Base-by-base conservation (phyloP, 345 rosid species). In the Gynandropsis gynandra region DNA sequence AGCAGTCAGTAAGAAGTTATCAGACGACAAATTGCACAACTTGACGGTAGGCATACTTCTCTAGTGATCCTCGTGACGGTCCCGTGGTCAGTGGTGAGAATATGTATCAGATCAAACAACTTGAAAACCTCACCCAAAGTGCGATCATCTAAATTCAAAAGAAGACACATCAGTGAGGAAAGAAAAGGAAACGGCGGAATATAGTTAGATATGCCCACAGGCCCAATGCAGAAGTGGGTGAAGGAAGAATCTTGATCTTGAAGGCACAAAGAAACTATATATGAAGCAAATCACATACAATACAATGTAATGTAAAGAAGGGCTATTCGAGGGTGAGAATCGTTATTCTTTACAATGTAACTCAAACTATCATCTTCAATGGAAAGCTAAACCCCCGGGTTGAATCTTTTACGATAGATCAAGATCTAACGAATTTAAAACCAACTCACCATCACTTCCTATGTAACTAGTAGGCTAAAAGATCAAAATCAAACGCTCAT, bases 91-190 rank as follows among this genome's bases (percentile, higher is more conserved):
- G 95, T 81, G 15, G 97, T 83, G 47, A 89, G 59, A 51, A 80
- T 47, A 68, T 86, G 97, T 54, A 89, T 86, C 52, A 89, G 69
- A 63, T 86, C 94, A 29, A 89, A 89, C 66, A 89, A 67, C 75
- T 81, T 86, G 85, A 89, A 89, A 38, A 86, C 97, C 58, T 89
- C 95, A 33, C 7, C 59, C 63, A 76, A 62, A 33, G 97, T 71
- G 18, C 97, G 82, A 65, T 80, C 84, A 69, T 68, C 95, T 80
- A 66, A 58, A 55, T 16, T 6, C 20, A 63, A 36, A 52, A 14
- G 27, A 54, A 21, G 24, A 2, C 34, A 4, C 10, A 9, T 27
- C 16, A 1, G 29, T n/a, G n/a, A n/a, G n/a, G n/a, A n/a, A n/a
- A n/a, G n/a, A n/a, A n/a, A n/a, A n/a, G n/a, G n/a, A n/a, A n/a